These are phyloP conservation scores for Fraxinus platypoda DNA, from an alignment of 305 asterid genomes.

Conservation along the genomic window DNA sequence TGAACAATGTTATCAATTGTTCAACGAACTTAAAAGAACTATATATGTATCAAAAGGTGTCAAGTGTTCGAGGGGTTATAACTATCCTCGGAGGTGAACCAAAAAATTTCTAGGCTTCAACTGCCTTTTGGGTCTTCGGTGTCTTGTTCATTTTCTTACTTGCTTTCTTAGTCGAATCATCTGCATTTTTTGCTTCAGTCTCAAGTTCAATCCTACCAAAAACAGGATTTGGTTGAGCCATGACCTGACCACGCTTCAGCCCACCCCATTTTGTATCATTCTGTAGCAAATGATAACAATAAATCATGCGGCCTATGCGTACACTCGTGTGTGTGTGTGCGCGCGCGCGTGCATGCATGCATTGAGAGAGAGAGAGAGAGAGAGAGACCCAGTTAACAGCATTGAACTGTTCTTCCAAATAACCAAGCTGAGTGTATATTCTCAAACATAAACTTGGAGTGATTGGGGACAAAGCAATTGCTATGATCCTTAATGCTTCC, in stretches of 20 bases:
- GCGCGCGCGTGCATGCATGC: neutral
- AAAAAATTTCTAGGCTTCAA: constrained; percentile 46
- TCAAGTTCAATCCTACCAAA: constrained; percentile 73
- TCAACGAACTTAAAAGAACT: neutral
- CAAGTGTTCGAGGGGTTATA: neutral
- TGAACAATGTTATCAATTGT: neutral
- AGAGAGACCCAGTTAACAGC: constrained; percentile 63
- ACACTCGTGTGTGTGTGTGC: neutral
- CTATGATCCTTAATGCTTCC: constrained; percentile 81
- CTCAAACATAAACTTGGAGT: constrained; percentile 70
- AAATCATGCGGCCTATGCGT: neutral
- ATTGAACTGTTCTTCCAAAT: constrained; percentile 68
- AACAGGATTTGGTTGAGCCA: constrained; percentile 71
- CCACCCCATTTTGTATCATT: constrained; percentile 89
- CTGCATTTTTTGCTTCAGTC: constrained; percentile 33
- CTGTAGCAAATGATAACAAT: constrained; percentile 43
- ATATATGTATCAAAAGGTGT: neutral
- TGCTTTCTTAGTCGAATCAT: constrained; percentile 42
- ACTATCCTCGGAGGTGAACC: neutral
- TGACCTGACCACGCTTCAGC: constrained; percentile 68
- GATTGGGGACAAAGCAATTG: constrained; percentile 74
- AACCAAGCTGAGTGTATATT: constrained; percentile 90
- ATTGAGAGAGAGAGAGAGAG: constrained; percentile 20
- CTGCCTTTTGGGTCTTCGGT: constrained; percentile 39
- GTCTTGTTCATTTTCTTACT: constrained; percentile 44